These are phyloP conservation scores for Trichoderma semiorbis DNA, from an alignment of 2,329 filamentous ascomycete genomes.

Conservation along the genomic window DNA sequence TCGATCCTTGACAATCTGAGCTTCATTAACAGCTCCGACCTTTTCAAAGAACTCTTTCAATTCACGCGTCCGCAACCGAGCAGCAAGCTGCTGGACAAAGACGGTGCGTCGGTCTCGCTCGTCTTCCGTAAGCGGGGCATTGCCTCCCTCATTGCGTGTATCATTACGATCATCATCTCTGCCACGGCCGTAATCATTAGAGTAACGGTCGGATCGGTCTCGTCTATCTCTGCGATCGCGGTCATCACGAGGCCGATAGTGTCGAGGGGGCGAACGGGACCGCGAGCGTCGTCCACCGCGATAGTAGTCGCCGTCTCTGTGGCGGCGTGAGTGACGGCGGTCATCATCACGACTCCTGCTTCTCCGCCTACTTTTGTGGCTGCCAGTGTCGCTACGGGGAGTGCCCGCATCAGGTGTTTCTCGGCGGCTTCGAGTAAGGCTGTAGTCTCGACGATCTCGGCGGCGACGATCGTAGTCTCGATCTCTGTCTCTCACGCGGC, in stretches of 20 bases:
- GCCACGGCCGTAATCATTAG: constrained; percentile 51
- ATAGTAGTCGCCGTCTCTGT: constrained; percentile 73
- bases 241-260: constrained; percentile 55
- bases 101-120: constrained; percentile 95
- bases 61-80: constrained; percentile 86
- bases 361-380: constrained; percentile 76
- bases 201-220: constrained; percentile 50
- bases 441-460: constrained; percentile 54
- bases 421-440: constrained; percentile 43
- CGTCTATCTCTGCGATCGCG: constrained; percentile 49
- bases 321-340: constrained; percentile 68
- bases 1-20: constrained; percentile 96
- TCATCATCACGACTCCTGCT: constrained; percentile 76
- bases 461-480: constrained; percentile 51
- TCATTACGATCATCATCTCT: constrained; percentile 47
- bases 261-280: constrained; percentile 66
- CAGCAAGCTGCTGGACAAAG: constrained; percentile 97
- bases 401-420: constrained; percentile 60
- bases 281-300: constrained; percentile 54
- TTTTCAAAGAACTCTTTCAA: constrained; percentile 94
- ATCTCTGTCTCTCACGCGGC: constrained; percentile 40
- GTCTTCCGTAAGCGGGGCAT: constrained; percentile 82
- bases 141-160: constrained; percentile 45
- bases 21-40: constrained; percentile 90
- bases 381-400: constrained; percentile 71